phyloP scores from a whole-genome alignment of 148 eudicot genomes.

The Spergularia bocconei region DNA sequence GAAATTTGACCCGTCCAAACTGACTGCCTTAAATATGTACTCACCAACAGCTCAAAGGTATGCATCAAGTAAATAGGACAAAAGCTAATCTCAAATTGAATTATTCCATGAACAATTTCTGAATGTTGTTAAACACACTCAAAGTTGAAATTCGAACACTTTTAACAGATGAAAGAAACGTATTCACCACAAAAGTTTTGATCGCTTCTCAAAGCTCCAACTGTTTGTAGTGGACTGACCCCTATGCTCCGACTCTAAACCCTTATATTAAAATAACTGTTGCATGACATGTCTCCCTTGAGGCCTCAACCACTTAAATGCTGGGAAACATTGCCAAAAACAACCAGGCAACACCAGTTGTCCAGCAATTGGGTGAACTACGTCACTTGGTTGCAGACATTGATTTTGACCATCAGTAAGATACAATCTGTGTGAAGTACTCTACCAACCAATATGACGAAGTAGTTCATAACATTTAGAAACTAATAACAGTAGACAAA shows the following conservation, averaged over 20 bases:
- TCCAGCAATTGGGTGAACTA: neutral
- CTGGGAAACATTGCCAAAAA: neutral
- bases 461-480: neutral
- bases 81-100: neutral
- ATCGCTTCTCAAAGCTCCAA: too few relatives aligned
- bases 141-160: neutral
- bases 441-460: neutral
- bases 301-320: conserved; percentile 1
- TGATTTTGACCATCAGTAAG: neutral
- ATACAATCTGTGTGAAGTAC: neutral
- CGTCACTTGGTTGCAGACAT: neutral
- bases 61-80: neutral
- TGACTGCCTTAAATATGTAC: too few relatives aligned
- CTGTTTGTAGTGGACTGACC: too few relatives aligned
- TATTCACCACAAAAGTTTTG: neutral
- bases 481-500: too few relatives aligned
- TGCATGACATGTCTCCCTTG: neutral
- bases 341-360: neutral
- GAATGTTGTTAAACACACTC: too few relatives aligned
- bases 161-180: neutral
- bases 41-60: neutral
- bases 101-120: neutral
- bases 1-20: neutral
- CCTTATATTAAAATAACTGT: neutral
- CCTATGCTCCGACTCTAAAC: too few relatives aligned